Percentiles rank a stretch among this genome's conserved stretches.
These are phyloP conservation scores for Geotrichum europaeum DNA, from an alignment of 1,139 yeast genomes.

Conservation along the genomic window DNA sequence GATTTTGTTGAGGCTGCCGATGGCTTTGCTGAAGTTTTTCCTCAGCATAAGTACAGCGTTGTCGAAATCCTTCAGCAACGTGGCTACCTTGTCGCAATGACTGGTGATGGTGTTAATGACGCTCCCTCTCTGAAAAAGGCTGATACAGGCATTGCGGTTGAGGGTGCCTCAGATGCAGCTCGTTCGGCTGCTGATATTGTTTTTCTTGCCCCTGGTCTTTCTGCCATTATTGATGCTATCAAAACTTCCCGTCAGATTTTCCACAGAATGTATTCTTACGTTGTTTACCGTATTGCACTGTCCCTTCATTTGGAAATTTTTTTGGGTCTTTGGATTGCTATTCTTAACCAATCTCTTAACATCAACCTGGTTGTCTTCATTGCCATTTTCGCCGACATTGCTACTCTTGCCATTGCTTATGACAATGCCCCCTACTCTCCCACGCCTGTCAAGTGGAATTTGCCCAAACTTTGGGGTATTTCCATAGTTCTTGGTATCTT, in stretches of 20 bases:
- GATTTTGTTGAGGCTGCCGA: conserved; percentile 75
- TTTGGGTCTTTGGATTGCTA: conserved; percentile 70
- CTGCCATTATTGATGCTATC: conserved; percentile 70
- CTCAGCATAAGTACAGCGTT: conserved; percentile 74
- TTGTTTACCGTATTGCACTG: conserved; percentile 73
- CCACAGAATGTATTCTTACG: conserved; percentile 79
- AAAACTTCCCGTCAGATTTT: conserved; percentile 75
- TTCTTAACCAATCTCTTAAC: conserved; percentile 58
- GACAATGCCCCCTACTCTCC: conserved; percentile 95
- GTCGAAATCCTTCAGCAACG: conserved; percentile 71
- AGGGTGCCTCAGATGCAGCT: conserved; percentile 78
- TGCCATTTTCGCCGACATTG: conserved; percentile 74
- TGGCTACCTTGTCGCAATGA: conserved; percentile 76
- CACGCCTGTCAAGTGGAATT: conserved; percentile 97
- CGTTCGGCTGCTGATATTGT: conserved; percentile 77
- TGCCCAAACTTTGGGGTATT: conserved; percentile 79
- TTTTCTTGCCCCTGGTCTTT: conserved; percentile 73
- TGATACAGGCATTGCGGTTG: conserved; percentile 77
- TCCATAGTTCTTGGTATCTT: conserved; percentile 60
- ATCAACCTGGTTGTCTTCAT: conserved; percentile 66
- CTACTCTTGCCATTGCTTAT: conserved; percentile 71
- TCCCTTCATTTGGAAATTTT: conserved; percentile 67
- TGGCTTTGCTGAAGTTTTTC: conserved; percentile 79
- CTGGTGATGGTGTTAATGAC: conserved; percentile 79
- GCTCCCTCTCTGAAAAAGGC: conserved; percentile 77